Conservation (phyloP, 2,329 filamentous ascomycete genomes). For the Neopestalotiopsis rosae region DNA sequence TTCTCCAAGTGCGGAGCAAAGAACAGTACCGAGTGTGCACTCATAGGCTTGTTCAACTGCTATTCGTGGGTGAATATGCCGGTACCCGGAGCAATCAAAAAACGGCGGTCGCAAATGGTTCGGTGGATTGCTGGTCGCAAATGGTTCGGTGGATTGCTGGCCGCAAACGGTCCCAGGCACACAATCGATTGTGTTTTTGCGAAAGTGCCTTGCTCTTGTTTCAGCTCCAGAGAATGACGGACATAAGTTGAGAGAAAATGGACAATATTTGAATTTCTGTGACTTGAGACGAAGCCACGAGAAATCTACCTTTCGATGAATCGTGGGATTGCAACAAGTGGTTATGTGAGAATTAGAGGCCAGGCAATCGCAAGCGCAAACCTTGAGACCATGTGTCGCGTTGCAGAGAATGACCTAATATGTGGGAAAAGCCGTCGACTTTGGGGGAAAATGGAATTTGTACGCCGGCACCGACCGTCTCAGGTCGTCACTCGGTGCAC, state of each 20-base stretch:
- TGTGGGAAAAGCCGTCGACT: background rate
- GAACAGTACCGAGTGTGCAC: background rate
- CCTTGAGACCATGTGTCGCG: background rate
- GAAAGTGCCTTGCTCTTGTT: background rate
- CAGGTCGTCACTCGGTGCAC: background rate
- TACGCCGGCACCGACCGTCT: background rate
- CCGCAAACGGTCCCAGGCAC: background rate
- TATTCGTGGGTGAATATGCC: slow-evolving; percentile 1
- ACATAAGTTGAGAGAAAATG: background rate
- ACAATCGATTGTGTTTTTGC: background rate
- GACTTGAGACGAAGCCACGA: background rate
- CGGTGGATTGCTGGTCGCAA: background rate
- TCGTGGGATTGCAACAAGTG: background rate
- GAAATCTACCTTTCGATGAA: background rate
- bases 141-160: background rate
- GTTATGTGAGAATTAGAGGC: background rate
- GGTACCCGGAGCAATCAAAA: background rate
- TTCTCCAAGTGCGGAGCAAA: background rate
- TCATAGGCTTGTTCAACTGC: background rate
- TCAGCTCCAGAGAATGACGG: background rate
- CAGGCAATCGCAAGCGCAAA: background rate
- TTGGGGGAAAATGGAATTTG: too few relatives aligned
- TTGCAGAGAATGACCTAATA: background rate
- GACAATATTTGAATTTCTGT: background rate
- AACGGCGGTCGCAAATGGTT: background rate